Conservation (phyloP, 2,329 filamentous ascomycete genomes). For the Tolypocladium pustulatum region DNA sequence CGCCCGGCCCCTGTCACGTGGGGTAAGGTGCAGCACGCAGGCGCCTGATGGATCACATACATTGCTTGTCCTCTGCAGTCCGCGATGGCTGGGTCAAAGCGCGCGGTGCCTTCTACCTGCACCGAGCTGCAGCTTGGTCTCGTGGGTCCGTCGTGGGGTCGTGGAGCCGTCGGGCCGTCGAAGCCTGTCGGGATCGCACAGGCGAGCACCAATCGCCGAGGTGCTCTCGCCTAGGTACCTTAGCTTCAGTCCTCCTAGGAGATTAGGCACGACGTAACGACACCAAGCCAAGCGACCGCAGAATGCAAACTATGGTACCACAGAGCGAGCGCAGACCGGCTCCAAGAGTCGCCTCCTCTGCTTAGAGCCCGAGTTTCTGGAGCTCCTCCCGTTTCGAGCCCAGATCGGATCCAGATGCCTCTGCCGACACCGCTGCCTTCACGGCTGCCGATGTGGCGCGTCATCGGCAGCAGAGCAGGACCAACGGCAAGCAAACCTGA, state of each 20-base stretch:
- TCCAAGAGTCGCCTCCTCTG: neutral
- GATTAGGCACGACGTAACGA: neutral
- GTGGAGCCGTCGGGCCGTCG: too few species aligned
- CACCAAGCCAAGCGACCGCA: neutral
- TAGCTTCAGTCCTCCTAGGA: neutral
- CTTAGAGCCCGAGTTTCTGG: neutral
- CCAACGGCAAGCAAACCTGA: neutral
- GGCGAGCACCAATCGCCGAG: too few species aligned
- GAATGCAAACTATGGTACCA: neutral
- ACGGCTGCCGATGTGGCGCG: neutral
- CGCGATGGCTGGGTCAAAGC: too few species aligned
- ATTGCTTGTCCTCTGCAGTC: too few species aligned
- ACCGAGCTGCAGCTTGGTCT: too few species aligned
- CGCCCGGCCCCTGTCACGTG: too few species aligned
- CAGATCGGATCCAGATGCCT: neutral
- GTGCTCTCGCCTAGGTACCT: too few species aligned
- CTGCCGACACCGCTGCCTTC: neutral
- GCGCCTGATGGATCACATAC: too few species aligned
- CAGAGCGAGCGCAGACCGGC: neutral
- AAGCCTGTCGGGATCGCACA: too few species aligned
- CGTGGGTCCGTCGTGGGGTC: too few species aligned
- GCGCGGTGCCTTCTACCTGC: too few species aligned
- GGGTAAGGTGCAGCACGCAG: too few species aligned
- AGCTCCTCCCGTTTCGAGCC: neutral
- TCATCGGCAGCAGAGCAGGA: neutral